Percentiles rank a stretch among this genome's conserved stretches.
phyloP scores from a whole-genome alignment of 1,139 yeast species.

The Suhomyces taliae region DNA sequence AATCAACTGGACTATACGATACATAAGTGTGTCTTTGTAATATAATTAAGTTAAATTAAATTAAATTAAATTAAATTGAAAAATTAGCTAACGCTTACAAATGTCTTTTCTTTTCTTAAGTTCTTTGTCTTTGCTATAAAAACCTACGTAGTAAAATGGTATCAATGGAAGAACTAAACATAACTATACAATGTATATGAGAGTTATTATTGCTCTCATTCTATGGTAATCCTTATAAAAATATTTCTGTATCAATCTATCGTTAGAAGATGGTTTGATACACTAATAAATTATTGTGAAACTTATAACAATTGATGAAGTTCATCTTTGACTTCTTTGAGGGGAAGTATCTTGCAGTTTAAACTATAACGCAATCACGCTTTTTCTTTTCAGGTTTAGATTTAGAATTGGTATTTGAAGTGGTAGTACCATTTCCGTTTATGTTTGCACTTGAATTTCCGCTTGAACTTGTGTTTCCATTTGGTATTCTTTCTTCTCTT shows the following conservation, averaged over 20 bases:
- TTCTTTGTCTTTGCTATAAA: neutral
- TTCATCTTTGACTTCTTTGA: too few species aligned
- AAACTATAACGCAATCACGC: conserved; percentile 14
- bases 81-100: too few species aligned
- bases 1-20: neutral
- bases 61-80: too few species aligned
- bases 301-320: too few species aligned
- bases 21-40: neutral
- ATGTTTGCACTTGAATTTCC: too few species aligned
- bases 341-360: neutral
- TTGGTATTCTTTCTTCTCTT: neutral
- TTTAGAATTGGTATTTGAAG: neutral
- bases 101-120: too few species aligned
- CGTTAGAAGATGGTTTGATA: too few species aligned
- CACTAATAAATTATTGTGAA: too few species aligned
- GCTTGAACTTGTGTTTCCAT: neutral
- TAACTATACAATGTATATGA: neutral
- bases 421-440: neutral
- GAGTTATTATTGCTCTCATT: neutral
- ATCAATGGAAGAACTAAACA: neutral
- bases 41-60: too few species aligned
- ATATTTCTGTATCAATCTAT: too few species aligned
- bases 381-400: conserved; percentile 9
- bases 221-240: neutral
- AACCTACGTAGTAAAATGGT: neutral